Conservation (phyloP, 306 rosid species). For the Cicer yamashitae region DNA sequence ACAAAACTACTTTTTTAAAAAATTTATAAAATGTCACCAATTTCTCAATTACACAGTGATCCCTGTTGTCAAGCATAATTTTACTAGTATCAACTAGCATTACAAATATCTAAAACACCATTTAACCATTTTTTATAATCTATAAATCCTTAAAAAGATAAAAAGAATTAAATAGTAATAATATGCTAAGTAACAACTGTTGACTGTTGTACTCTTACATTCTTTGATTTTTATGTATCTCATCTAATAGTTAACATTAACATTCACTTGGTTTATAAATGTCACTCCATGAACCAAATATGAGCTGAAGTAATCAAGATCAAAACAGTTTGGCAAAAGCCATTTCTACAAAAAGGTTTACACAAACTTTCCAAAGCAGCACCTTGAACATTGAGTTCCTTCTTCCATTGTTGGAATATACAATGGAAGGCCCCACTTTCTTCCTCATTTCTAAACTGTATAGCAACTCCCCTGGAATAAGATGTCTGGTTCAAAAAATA, state of each 20-base stretch:
- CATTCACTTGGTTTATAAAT: constrained; percentile 12
- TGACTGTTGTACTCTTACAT: not conserved
- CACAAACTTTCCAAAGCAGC: constrained; percentile 40
- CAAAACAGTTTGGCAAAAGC: constrained; percentile 26
- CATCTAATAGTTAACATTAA: not conserved
- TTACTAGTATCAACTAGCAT: not conserved
- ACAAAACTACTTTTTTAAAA: not conserved
- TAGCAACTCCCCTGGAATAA: constrained; percentile 63
- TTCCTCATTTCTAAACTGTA: constrained; percentile 76
- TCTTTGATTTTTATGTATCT: constrained; percentile 7
- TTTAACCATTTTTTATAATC: not conserved
- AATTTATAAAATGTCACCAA: constrained; percentile 9
- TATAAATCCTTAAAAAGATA: not conserved
- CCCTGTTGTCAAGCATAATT: constrained; percentile 2
- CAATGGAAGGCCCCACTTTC: constrained; percentile 74
- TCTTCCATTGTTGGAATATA: constrained; percentile 76
- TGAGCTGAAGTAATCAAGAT: constrained; percentile 9
- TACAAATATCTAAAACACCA: constrained; percentile 9
- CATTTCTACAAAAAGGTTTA: not conserved
- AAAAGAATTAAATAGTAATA: not conserved
- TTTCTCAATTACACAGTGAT: not conserved
- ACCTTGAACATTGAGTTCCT: constrained; percentile 72
- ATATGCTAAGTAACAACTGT: not conserved
- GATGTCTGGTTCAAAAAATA: constrained; percentile 61
- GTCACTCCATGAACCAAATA: constrained; percentile 18